Conservation (phyloP, 2,329 filamentous ascomycete species). For the Claviceps arundinis region DNA sequence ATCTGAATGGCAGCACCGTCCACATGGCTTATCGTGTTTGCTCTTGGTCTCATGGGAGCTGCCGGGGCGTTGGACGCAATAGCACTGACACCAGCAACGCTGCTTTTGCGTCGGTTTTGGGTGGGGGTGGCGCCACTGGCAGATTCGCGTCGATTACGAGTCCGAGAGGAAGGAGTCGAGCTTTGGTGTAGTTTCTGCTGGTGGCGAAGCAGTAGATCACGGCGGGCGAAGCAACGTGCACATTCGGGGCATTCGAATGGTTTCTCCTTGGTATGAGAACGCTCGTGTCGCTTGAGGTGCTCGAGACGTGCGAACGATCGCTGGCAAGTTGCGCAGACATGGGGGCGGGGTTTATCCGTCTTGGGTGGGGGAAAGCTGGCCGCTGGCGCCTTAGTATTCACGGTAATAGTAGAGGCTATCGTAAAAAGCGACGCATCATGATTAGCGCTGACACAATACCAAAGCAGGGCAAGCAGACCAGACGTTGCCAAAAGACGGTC, state of each 20-base stretch:
- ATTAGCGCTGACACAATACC: slow-evolving; percentile 15
- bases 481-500: neutral
- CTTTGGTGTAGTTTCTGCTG: slow-evolving; percentile 98
- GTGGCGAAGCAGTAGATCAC: slow-evolving; percentile 82
- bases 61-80: slow-evolving; percentile 30
- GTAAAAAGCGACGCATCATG: slow-evolving; percentile 1
- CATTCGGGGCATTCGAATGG: slow-evolving; percentile 96
- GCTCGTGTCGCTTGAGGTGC: slow-evolving; percentile 92
- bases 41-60: slow-evolving; percentile 66
- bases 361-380: slow-evolving; percentile 65
- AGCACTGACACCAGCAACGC: slow-evolving; percentile 50
- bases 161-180: slow-evolving; percentile 73
- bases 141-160: slow-evolving; percentile 82
- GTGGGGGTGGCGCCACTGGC: slow-evolving; percentile 56
- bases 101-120: slow-evolving; percentile 76
- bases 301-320: slow-evolving; percentile 90
- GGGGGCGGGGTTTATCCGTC: slow-evolving; percentile 92
- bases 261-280: slow-evolving; percentile 98
- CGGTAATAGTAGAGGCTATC: slow-evolving; percentile 36
- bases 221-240: slow-evolving; percentile 82
- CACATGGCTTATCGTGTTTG: slow-evolving; percentile 93
- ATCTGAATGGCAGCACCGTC: slow-evolving; percentile 66
- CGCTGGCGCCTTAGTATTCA: slow-evolving; percentile 31
- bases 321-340: slow-evolving; percentile 82
- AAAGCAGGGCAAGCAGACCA: neutral